These are phyloP conservation scores for Rhodotorula kratochvilovae DNA, from an alignment of 768 basidiomycete species.

Conservation along the genomic window DNA sequence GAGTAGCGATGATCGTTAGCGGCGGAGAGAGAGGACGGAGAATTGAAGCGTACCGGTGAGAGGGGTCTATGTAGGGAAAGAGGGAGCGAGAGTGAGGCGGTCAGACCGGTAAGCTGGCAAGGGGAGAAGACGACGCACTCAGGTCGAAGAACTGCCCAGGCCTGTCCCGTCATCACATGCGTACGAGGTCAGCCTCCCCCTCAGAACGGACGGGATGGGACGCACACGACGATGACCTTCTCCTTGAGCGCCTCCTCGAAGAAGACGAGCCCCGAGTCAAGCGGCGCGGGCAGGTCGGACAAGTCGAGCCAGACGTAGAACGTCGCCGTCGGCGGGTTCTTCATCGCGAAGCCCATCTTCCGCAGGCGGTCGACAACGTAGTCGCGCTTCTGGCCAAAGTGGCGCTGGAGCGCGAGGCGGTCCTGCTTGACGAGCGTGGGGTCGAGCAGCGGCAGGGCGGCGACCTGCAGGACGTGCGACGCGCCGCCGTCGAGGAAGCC, in stretches of 20 bases:
- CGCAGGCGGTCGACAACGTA: constrained; percentile 78
- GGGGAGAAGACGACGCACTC: constrained; percentile 13
- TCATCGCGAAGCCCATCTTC: constrained; percentile 69
- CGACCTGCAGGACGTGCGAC: constrained; percentile 63
- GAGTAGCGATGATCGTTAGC: not conserved
- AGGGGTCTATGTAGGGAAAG: constrained; percentile 43
- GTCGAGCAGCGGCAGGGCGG: constrained; percentile 77
- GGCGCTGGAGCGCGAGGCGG: constrained; percentile 56
- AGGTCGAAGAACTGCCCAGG: constrained; percentile 46
- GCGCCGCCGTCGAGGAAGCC: constrained; percentile 93
- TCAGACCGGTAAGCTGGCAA: not conserved
- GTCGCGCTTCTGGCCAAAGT: constrained; percentile 87
- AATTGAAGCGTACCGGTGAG: constrained; percentile 52
- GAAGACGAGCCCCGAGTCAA: constrained; percentile 88
- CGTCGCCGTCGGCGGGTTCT: constrained; percentile 69
- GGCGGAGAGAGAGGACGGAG: not conserved
- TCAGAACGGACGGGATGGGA: constrained; percentile 33
- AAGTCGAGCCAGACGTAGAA: constrained; percentile 73
- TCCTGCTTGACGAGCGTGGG: constrained; percentile 60
- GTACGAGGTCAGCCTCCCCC: not conserved
- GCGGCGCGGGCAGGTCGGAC: constrained; percentile 52
- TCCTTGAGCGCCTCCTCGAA: constrained; percentile 52
- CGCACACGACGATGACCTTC: constrained; percentile 31
- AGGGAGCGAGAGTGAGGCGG: not conserved
- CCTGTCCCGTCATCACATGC: not conserved